Evolutionary conservation across 2,329 filamentous ascomycete genomes (phyloP), one percentile per base, ranked within the genome.

Genomic region (Penicillium sp.): DNA sequence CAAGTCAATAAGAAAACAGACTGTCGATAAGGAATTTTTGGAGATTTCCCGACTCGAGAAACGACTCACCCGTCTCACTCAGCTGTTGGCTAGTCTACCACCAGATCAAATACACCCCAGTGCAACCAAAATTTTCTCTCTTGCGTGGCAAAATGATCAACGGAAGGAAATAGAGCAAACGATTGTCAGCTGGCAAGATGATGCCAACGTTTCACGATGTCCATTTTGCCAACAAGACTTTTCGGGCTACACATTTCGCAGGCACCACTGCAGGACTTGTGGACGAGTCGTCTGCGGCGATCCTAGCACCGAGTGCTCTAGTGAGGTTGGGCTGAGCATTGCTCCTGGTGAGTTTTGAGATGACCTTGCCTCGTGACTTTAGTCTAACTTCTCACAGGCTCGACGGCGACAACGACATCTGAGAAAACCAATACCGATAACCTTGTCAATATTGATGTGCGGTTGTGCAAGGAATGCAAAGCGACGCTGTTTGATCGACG

Each of bases 221-320:
- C 94, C 94, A 0, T 96, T 96, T 69, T 99, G 94, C 67, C 90
- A 96, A 69, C 94, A 99, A 67, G 91, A 96, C 55, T 99, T 99
- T 73, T 89, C 91, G 1, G 89, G 87, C 14, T 97, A 96, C 83
- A 89, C 91, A 1, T 96, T 97, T 68, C 85, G 94, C 66, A 82
- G 94, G 63, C 94, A 97, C 72, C 94, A 99, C 74, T 99, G 94
- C 74, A 85, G 94, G 53, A 88, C 96, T 74, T 99, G 94, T 67
- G 94, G 94, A 4, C 85, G 89, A 42, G 92, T 99, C 0, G 91
- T 99, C 0, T 99, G 94, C 70, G 91, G 91, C 13, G 94, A 99
- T 73, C 84, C 84, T 0, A 82, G 85, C 55, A 99, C 94, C 0
- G 86, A 76, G 4, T 99, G 94, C 73, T 99, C 94, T 1, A 85